These are phyloP conservation scores for Cardamine resedifolia DNA, from an alignment of 345 rosid genomes.

Conservation along the genomic window DNA sequence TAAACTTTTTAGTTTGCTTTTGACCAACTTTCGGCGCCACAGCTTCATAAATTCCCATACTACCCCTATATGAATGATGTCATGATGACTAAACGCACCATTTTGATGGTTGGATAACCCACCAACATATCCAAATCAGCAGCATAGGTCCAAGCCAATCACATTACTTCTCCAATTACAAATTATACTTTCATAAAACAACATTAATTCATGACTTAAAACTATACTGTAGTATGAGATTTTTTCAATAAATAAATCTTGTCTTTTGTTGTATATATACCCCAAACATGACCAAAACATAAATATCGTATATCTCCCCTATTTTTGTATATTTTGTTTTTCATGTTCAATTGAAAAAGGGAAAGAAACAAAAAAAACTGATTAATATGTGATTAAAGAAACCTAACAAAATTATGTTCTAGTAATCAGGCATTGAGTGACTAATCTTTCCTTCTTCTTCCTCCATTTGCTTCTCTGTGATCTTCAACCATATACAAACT, in stretches of 20 bases:
- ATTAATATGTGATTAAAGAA: not conserved
- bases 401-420: not conserved
- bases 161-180: not conserved
- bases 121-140: not conserved
- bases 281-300: not conserved
- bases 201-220: not conserved
- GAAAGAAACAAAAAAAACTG: constrained; percentile 1
- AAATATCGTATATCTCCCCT: not conserved
- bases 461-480: constrained; percentile 64
- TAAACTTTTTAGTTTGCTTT: not conserved
- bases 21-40: constrained; percentile 4
- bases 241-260: not conserved
- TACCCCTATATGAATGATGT: not conserved
- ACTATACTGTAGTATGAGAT: not conserved
- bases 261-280: not conserved
- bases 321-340: not conserved
- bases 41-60: not conserved
- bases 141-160: not conserved
- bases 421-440: constrained; percentile 79
- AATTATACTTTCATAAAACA: not conserved
- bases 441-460: constrained; percentile 71
- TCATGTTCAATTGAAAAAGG: not conserved
- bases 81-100: not conserved
- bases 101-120: not conserved
- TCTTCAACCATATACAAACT: constrained; percentile 84